Conservation (phyloP, 208 protist species). For the Trichomonas vaginalis region DNA sequence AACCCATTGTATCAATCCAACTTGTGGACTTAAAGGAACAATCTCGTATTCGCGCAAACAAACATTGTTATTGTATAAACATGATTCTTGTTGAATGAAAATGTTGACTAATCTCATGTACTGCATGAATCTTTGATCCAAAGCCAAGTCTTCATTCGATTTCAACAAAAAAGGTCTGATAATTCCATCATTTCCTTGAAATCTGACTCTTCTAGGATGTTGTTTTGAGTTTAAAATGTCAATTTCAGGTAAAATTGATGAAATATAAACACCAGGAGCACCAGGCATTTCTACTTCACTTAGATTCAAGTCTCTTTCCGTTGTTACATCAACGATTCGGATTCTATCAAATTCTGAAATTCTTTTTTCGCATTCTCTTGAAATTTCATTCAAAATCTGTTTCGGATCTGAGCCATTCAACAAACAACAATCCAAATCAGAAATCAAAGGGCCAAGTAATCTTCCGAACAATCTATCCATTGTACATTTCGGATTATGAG, state of each 20-base stretch:
- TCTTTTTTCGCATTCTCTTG: too few relatives aligned
- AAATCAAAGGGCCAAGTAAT: background rate
- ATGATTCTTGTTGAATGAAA: background rate
- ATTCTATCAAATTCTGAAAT: background rate
- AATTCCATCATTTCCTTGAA: background rate
- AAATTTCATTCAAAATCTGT: background rate
- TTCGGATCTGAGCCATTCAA: background rate
- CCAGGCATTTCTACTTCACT: background rate
- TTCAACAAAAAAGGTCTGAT: background rate
- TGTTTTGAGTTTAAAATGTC: background rate
- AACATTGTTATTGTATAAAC: background rate
- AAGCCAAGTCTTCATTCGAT: background rate
- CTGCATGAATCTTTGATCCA: background rate
- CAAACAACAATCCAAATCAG: background rate
- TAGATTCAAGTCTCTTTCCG: background rate
- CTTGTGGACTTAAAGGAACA: background rate
- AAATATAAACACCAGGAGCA: background rate
- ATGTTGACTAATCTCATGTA: background rate
- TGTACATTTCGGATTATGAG: background rate
- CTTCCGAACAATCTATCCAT: background rate
- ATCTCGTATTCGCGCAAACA: background rate
- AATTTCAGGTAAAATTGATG: background rate
- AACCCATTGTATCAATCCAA: slow-evolving; percentile 14
- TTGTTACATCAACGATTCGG: background rate
- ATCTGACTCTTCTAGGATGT: background rate